These are phyloP conservation scores for Trichophyton simii DNA, from an alignment of 2,329 filamentous ascomycete species.

Conservation along the genomic window DNA sequence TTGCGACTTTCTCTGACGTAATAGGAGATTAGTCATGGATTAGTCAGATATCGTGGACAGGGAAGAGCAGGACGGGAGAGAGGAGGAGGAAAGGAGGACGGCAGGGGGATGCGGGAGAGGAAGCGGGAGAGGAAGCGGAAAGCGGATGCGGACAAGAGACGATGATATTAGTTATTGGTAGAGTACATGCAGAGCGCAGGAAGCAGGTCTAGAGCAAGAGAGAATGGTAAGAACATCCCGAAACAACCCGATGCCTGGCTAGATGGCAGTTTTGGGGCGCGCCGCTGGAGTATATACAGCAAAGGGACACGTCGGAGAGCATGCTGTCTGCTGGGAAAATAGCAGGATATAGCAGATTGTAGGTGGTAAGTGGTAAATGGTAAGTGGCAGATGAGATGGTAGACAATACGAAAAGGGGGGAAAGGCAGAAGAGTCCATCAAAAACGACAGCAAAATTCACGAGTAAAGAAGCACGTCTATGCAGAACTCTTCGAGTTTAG, in stretches of 20 bases:
- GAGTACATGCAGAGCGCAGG: not conserved
- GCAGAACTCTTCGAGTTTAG: slow-evolving; percentile 66
- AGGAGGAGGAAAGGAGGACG: not conserved
- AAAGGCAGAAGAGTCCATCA: not conserved
- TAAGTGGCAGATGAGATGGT: not conserved
- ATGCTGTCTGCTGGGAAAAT: too few species aligned
- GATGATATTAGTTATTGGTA: not conserved
- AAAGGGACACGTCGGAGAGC: not conserved
- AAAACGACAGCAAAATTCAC: not conserved
- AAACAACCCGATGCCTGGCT: not conserved
- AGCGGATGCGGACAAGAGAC: not conserved
- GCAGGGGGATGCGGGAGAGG: not conserved
- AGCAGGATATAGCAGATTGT: not conserved
- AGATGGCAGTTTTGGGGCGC: not conserved
- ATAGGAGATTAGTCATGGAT: not conserved
- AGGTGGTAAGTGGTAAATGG: not conserved
- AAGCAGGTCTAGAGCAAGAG: not conserved
- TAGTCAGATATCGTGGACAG: not conserved
- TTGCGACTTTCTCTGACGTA: slow-evolving; percentile 2
- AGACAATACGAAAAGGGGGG: not conserved
- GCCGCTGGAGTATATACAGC: slow-evolving; percentile 1
- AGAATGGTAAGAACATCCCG: not conserved
- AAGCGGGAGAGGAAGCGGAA: not conserved
- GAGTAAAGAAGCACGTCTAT: not conserved
- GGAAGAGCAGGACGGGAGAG: not conserved